Percentiles rank a stretch among this genome's conserved stretches.
Conservation (phyloP, 345 rosid genomes). For the Cardamine occulta region DNA sequence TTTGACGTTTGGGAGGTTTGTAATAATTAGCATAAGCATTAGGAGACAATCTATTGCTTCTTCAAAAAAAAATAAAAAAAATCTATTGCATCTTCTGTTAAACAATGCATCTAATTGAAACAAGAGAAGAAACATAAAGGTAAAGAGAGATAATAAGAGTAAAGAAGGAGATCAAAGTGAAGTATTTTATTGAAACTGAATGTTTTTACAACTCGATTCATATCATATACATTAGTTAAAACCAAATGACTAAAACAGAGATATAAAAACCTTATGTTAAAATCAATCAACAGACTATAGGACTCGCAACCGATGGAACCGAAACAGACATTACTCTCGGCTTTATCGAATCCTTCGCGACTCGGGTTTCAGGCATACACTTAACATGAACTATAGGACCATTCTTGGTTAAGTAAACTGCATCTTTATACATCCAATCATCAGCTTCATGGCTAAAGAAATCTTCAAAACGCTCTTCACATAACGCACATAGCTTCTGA, state of each 20-base stretch:
- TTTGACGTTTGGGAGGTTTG: too few species aligned
- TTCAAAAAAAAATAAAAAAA: too few species aligned
- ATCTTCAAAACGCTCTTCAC: constrained; percentile 51
- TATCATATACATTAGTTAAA: not conserved
- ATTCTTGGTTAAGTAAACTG: constrained; percentile 34
- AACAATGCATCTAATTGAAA: not conserved
- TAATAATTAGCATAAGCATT: too few species aligned
- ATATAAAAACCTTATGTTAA: not conserved
- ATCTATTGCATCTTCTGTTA: too few species aligned
- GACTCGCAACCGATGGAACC: constrained; percentile 7
- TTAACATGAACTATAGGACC: constrained; percentile 80
- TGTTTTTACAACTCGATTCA: constrained; percentile 17
- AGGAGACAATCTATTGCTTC: too few species aligned
- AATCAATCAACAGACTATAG: constrained; percentile 27
- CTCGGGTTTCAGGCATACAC: constrained; percentile 52
- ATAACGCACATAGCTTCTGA: constrained; percentile 46
- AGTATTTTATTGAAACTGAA: constrained; percentile 9
- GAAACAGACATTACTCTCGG: not conserved
- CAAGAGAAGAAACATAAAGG: not conserved
- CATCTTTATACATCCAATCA: constrained; percentile 57
- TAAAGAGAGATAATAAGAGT: not conserved
- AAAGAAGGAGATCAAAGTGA: not conserved
- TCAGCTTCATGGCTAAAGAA: constrained; percentile 52
- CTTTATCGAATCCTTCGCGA: not conserved
- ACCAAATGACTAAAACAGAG: not conserved